A percentile compares a stretch with the other conserved stretches of the same genome.
Conservation (phyloP, 2,329 filamentous ascomycete genomes). For the Chaetomiaceae sp. region DNA sequence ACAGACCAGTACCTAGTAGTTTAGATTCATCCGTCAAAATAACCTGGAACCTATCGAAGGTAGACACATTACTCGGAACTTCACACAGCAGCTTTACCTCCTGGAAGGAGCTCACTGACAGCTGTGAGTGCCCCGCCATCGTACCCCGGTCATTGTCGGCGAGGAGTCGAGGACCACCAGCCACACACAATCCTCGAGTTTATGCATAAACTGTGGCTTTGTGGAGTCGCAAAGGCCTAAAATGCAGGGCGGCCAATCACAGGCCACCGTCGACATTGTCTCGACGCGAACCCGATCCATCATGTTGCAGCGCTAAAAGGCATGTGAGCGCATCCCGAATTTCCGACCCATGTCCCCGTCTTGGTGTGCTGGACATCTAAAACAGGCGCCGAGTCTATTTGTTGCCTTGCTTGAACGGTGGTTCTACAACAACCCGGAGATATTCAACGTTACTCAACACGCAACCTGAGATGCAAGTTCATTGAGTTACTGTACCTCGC, state of each 20-base stretch:
- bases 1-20: too few relatives aligned
- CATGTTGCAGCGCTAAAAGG: slow-evolving; percentile 20
- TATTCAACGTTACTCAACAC: too few relatives aligned
- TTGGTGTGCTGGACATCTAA: not conserved
- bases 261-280: too few relatives aligned
- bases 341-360: not conserved
- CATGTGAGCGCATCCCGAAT: slow-evolving; percentile 4
- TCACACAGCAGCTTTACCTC: too few relatives aligned
- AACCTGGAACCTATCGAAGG: too few relatives aligned
- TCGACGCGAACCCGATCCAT: slow-evolving; percentile 19
- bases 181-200: too few relatives aligned
- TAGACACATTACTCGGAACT: too few relatives aligned
- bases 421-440: too few relatives aligned
- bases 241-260: slow-evolving; percentile 7
- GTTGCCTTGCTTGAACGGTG: too few relatives aligned
- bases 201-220: slow-evolving; percentile 10
- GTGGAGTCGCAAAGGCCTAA: not conserved
- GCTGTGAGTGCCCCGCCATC: slow-evolving; percentile 13
- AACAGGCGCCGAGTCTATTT: not conserved
- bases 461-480: too few relatives aligned
- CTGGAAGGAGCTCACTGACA: slow-evolving; percentile 5
- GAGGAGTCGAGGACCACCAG: slow-evolving; percentile 4
- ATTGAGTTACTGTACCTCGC: too few relatives aligned
- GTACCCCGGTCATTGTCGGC: not conserved
- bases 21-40: too few relatives aligned